Evolutionary conservation across 805 yeast genomes (phyloP).

Genomic region (Metschnikowia kunwiensis): DNA sequence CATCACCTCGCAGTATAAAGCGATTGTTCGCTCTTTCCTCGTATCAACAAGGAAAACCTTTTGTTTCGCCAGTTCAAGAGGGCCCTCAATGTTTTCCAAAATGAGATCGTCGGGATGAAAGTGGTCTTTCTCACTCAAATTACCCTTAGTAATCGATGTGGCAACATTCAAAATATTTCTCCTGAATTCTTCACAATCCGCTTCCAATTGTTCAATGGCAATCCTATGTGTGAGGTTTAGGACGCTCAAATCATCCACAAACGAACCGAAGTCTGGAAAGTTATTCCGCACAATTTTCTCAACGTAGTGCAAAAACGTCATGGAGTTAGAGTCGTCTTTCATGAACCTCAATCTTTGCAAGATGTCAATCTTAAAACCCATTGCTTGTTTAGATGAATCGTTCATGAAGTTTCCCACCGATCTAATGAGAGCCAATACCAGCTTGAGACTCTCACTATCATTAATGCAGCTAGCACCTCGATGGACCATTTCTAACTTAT

Average conservation of each 20-base stretch:
- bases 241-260: slow-evolving; percentile 68
- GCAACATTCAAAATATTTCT: slow-evolving; percentile 65
- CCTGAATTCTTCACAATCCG: slow-evolving; percentile 65
- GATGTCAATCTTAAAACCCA: slow-evolving; percentile 88
- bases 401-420: slow-evolving; percentile 97
- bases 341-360: slow-evolving; percentile 84
- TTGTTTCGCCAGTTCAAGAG: slow-evolving; percentile 70
- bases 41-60: slow-evolving; percentile 64
- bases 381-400: slow-evolving; percentile 85
- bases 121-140: slow-evolving; percentile 69
- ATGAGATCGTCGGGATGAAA: slow-evolving; percentile 86
- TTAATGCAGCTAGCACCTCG: slow-evolving; percentile 66
- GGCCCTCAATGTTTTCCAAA: slow-evolving; percentile 56
- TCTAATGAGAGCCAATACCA: slow-evolving; percentile 77
- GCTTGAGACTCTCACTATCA: slow-evolving; percentile 62
- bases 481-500: slow-evolving; percentile 61
- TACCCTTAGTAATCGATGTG: slow-evolving; percentile 75
- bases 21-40: slow-evolving; percentile 58
- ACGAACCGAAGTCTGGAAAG: slow-evolving; percentile 73
- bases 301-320: slow-evolving; percentile 89
- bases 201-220: slow-evolving; percentile 75
- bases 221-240: slow-evolving; percentile 63
- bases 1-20: slow-evolving; percentile 71
- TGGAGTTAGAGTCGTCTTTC: slow-evolving; percentile 82
- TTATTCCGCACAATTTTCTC: slow-evolving; percentile 82